Evolutionary conservation across 1,139 yeast species (phyloP).

Genomic region (Scheffersomyces insectosa): DNA sequence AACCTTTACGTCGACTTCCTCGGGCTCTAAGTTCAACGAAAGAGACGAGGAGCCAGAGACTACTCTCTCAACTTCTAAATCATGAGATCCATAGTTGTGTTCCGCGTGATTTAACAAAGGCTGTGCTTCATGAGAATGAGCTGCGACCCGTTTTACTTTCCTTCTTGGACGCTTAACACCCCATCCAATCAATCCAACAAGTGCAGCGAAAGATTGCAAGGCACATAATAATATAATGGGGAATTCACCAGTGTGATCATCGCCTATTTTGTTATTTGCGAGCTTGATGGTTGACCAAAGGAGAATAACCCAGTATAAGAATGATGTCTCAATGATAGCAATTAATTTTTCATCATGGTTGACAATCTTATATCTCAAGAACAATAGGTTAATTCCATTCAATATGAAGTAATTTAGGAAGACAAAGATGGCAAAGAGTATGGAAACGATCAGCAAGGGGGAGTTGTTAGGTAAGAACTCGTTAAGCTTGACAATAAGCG

Average conservation of each 20-base stretch:
- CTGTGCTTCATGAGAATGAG: slow-evolving; percentile 20
- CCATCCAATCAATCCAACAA: slow-evolving; percentile 59
- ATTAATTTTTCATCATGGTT: slow-evolving; percentile 75
- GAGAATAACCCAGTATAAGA: slow-evolving; percentile 57
- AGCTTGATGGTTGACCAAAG: slow-evolving; percentile 48
- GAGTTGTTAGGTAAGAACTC: slow-evolving; percentile 63
- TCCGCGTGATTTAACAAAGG: slow-evolving; percentile 30
- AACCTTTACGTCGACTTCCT: slow-evolving; percentile 18
- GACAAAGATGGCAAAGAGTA: slow-evolving; percentile 51
- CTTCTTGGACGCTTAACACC: slow-evolving; percentile 20
- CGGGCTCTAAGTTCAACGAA: slow-evolving; percentile 6
- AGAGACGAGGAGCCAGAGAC: slow-evolving; percentile 13
- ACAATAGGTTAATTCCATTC: slow-evolving; percentile 43
- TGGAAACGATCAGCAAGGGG: slow-evolving; percentile 30
- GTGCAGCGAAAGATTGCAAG: slow-evolving; percentile 50
- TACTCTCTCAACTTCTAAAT: slow-evolving; percentile 11
- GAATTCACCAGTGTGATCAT: slow-evolving; percentile 64
- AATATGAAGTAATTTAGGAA: slow-evolving; percentile 57
- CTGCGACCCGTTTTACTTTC: background rate
- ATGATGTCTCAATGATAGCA: slow-evolving; percentile 57
- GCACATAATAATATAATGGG: slow-evolving; percentile 51
- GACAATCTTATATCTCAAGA: slow-evolving; percentile 49
- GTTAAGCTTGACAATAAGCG: slow-evolving; percentile 39
- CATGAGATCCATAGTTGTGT: slow-evolving; percentile 26
- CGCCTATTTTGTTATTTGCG: slow-evolving; percentile 36